Percentiles rank a stretch among this genome's conserved stretches.
phyloP scores from a whole-genome alignment of 805 yeast genomes.

The Schizosaccharomyces octosporus region DNA sequence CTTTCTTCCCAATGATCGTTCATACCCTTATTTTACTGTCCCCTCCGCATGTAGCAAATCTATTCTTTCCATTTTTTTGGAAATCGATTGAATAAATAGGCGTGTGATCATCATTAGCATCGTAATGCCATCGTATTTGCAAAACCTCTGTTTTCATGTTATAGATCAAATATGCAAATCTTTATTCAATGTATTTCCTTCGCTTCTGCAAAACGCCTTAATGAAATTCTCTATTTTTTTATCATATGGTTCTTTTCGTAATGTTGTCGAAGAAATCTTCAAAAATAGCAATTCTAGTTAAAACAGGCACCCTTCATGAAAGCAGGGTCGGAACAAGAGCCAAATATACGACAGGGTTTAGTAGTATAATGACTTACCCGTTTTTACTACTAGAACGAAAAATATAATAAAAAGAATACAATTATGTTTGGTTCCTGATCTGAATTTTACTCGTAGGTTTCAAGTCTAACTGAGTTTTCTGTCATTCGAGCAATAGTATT shows the following conservation, averaged over 20 bases:
- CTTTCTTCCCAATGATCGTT: too few species aligned
- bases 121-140: conserved; percentile 15
- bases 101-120: conserved; percentile 12
- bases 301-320: too few species aligned
- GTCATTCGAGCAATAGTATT: too few species aligned
- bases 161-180: too few species aligned
- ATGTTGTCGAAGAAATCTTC: not conserved
- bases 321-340: too few species aligned
- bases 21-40: conserved; percentile 58
- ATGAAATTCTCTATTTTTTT: not conserved
- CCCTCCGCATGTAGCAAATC: conserved; percentile 82
- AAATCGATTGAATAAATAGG: conserved; percentile 19
- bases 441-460: too few species aligned
- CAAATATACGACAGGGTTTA: too few species aligned
- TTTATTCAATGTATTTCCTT: not conserved
- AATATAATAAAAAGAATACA: too few species aligned
- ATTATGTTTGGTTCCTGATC: too few species aligned
- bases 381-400: too few species aligned
- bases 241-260: not conserved
- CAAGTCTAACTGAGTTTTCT: too few species aligned
- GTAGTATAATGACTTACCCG: too few species aligned
- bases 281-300: not conserved
- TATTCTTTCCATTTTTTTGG: conserved; percentile 14
- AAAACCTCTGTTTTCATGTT: conserved; percentile 2
- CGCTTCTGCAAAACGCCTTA: not conserved